These are phyloP conservation scores for Morella rubra DNA, from an alignment of 306 rosid genomes.

Conservation along the genomic window DNA sequence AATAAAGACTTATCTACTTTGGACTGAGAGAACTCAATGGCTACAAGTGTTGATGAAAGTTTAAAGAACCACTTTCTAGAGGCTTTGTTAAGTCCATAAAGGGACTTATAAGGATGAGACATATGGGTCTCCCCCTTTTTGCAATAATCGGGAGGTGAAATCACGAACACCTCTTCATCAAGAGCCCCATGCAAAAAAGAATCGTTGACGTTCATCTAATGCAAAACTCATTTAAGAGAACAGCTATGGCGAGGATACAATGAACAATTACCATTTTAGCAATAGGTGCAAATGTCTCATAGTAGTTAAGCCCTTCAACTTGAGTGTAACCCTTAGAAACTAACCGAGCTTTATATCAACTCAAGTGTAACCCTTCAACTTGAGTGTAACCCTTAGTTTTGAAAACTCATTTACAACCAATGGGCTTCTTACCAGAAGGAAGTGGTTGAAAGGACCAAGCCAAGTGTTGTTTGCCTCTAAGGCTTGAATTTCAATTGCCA, in stretches of 20 bases:
- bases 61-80: constrained; percentile 8
- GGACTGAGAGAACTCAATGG: background rate
- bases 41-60: background rate
- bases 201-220: constrained; percentile 15
- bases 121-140: background rate
- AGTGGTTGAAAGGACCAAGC: background rate
- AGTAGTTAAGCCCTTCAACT: background rate
- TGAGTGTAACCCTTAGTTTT: background rate
- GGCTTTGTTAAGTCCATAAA: constrained; percentile 14
- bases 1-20: background rate
- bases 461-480: background rate
- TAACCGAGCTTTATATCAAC: background rate
- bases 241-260: background rate
- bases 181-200: background rate
- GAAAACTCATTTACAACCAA: background rate
- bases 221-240: background rate
- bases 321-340: background rate
- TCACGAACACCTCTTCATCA: background rate
- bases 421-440: background rate
- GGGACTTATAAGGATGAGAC: background rate
- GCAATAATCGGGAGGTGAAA: background rate
- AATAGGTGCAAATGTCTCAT: background rate
- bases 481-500: background rate
- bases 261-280: background rate
- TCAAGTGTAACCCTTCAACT: background rate